phyloP scores from a whole-genome alignment of 176 grass and related monocot species.

The Carex kokanica region DNA sequence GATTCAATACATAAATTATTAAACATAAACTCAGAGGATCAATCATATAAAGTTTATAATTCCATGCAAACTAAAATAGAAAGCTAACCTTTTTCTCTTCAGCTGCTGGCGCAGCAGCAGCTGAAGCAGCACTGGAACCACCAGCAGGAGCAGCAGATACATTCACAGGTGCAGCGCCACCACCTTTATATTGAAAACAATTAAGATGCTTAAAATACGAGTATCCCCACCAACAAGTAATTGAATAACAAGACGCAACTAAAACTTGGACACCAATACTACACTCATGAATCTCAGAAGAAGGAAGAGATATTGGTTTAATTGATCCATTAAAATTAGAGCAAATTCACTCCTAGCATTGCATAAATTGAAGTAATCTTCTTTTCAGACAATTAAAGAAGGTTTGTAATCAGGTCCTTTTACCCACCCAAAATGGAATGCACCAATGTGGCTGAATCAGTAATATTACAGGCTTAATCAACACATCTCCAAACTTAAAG shows the following conservation, averaged over 20 bases:
- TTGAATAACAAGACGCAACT: not conserved
- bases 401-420: not conserved
- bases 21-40: not conserved
- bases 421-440: not conserved
- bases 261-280: not conserved
- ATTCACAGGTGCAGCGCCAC: slow-evolving; percentile 42
- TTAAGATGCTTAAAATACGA: not conserved
- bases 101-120: slow-evolving; percentile 35
- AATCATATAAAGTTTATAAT: not conserved
- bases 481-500: not conserved
- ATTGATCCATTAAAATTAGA: not conserved
- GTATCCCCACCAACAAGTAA: not conserved
- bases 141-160: slow-evolving; percentile 45
- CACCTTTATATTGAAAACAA: slow-evolving; percentile 37
- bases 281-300: not conserved
- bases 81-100: slow-evolving; percentile 65
- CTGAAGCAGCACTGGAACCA: slow-evolving; percentile 27
- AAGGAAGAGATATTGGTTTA: not conserved
- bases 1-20: not conserved
- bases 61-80: not conserved
- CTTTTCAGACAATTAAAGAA: not conserved
- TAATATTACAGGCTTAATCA: not conserved
- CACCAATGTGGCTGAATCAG: not conserved
- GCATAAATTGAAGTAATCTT: not conserved
- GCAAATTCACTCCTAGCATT: not conserved